Base-by-base conservation (phyloP, 805 yeast genomes). In the Kodamaea sagamina region DNA sequence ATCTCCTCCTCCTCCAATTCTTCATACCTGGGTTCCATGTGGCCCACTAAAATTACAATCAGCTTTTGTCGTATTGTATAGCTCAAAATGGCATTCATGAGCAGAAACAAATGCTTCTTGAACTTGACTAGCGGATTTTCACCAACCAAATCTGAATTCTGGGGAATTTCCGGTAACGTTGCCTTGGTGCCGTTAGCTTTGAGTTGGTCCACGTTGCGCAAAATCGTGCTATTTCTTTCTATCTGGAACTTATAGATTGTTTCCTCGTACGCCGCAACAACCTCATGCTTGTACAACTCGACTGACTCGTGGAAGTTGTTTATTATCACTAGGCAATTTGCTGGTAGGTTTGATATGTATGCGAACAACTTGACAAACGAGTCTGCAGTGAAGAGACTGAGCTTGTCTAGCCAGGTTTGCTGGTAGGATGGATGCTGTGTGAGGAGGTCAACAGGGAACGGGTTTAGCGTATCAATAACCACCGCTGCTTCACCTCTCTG, bases 301-400 rank as follows among this genome's bases (percentile, higher is more conserved):
- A 67, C 34, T 17, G 62, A 26, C 24, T 69, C 72, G 47, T 68
- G 72, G 47, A 67, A 59, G 31, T 60, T 59, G 26, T 62, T 51
- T 16, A 68, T 42, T 2, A 69, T 41, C 12, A 66, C 36, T 13
- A 68, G 24, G 10, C 46, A 39, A 9, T 44, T 13, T 3, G 24
- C 21, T 4, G 40, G 26, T 1, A 41, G 47, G n/a, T 46, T 19
- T 4, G 47, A 39, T 12, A 47, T 44, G n/a, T 46, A 41, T 29
- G 62, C 53, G 15, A 58, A 50, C 15, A 65, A 29, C 42, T 61
- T 49, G 2, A 64, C 59, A 41, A 63, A 63, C n/a, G 71, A 56
- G 19, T 53, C 53, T 15, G 57, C 49, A 3, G 46, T 24, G 42
- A 15, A 57, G 60, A n/a, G 42, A 32, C 12, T 18, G 12, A 32